Conservation (phyloP, 495 filamentous ascomycete genomes). For the Daldinia decipiens region DNA sequence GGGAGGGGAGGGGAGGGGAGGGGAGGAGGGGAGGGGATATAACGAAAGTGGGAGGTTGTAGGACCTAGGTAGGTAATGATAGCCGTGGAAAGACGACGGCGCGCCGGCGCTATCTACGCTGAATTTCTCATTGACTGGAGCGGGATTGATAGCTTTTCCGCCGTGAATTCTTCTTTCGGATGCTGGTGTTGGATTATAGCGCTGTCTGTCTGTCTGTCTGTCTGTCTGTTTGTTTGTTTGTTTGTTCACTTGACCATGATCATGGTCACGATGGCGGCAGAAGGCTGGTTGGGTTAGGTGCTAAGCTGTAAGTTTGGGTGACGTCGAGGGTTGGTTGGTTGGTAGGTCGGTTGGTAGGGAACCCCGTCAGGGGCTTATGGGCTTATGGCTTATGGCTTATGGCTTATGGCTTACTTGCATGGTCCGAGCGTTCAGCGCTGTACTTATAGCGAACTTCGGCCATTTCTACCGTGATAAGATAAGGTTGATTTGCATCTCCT, state of each 20-base stretch:
- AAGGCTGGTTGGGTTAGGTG: neutral
- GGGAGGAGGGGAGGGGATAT: neutral
- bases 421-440: slow-evolving; percentile 25
- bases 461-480: slow-evolving; percentile 24
- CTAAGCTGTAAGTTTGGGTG: slow-evolving; percentile 11
- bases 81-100: slow-evolving; percentile 3
- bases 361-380: slow-evolving; percentile 21
- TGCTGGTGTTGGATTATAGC: neutral
- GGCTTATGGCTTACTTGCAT: slow-evolving; percentile 33
- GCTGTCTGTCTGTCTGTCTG: neutral
- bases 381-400: no score
- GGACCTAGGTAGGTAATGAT: neutral
- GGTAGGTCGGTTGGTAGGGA: neutral
- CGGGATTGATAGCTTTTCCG: neutral
- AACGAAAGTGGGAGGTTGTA: neutral
- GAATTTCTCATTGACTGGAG: neutral
- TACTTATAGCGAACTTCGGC: neutral
- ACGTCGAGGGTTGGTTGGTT: slow-evolving; percentile 28
- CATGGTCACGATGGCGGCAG: neutral
- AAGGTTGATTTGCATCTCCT: slow-evolving; percentile 3
- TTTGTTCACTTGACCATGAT: slow-evolving; percentile 4
- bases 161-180: neutral
- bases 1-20: neutral
- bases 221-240: no score
- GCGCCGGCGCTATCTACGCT: slow-evolving; percentile 1